Base-by-base conservation (phyloP, 805 yeast genomes). In the Schwanniomyces sp. region DNA sequence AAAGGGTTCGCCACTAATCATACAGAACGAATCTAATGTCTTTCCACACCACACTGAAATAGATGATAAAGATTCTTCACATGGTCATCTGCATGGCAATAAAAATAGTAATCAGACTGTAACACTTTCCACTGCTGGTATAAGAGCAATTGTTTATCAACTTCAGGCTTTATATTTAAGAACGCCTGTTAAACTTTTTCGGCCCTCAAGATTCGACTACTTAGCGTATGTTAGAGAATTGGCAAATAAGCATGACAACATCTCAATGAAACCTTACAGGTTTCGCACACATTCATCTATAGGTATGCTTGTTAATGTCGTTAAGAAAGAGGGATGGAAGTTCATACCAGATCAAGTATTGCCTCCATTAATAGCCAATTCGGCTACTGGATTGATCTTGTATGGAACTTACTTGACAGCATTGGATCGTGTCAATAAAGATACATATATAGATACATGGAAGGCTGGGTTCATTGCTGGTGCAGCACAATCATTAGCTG, bases 181-280 rank as follows among this genome's bases (percentile, higher is more conserved):
- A 48, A 88, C 95, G 1, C 85, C 85, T 1, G 86, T 90, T 39
- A 91, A 92, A 69, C 74, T 91, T 18, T 92, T 92, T 64, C 74
- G 96, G 30, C 98, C 98, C 1, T 84, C 96, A 4, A 70, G 97
- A 36, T 88, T 92, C 51, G 98, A 92, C 63, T 90, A 88, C 58
- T 70, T 89, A 61, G 88, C 88, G 7, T 79, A 84, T 46, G 81
- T 86, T 0, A 67, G 91, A 44, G 79, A 80, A 43, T 51, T 70
- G 26, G 77, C 75, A 18, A 63, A 71, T 43, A 77, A 76, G 43
- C 80, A 80, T 30, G 66, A 69, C 47, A 74, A 73, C 40, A 60
- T 76, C 14, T 64, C 64, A 34, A 55, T 69, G 14, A 75, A 76
- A 51, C 82, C 85, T 1, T 82, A 80, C 69, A 73, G 72, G 36